phyloP scores from a whole-genome alignment of 176 grass and related monocot genomes.

The Phragmites australis region DNA sequence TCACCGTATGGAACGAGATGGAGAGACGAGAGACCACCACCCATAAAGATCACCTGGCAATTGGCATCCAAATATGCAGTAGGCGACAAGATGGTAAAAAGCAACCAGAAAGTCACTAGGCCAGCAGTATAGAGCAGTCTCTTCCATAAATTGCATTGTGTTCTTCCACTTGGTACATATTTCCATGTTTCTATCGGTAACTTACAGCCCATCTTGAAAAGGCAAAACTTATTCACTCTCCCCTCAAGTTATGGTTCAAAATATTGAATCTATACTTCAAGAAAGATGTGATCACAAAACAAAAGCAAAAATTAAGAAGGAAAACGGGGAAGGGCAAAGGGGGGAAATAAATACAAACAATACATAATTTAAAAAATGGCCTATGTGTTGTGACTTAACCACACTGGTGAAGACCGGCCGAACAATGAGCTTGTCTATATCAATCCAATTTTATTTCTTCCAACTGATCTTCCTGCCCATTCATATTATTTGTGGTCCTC shows the following conservation, averaged over 20 bases:
- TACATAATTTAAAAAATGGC: slow-evolving; percentile 35
- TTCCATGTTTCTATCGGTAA: slow-evolving; percentile 12
- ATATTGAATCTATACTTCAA: slow-evolving; percentile 43
- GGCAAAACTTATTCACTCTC: slow-evolving; percentile 40
- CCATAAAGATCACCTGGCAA: background rate
- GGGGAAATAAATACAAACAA: slow-evolving; percentile 42
- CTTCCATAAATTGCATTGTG: background rate
- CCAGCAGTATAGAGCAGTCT: background rate
- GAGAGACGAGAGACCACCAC: background rate
- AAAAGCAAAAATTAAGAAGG: background rate
- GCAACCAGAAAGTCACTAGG: background rate
- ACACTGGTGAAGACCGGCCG: background rate
- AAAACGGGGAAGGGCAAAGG: background rate
- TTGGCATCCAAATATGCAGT: background rate
- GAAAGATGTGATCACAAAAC: background rate
- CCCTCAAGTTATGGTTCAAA: slow-evolving; percentile 14
- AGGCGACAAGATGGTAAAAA: background rate
- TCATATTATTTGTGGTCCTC: slow-evolving; percentile 14
- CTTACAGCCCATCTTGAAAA: slow-evolving; percentile 28
- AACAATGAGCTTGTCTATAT: background rate
- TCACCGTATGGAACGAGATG: background rate
- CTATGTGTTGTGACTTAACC: slow-evolving; percentile 21
- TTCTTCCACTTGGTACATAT: background rate
- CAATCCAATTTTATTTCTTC: slow-evolving; percentile 56
- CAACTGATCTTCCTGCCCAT: slow-evolving; percentile 25